Evolutionary conservation across 805 yeast species (phyloP), one percentile per base, ranked within the genome.

Genomic region (Candida pini): DNA sequence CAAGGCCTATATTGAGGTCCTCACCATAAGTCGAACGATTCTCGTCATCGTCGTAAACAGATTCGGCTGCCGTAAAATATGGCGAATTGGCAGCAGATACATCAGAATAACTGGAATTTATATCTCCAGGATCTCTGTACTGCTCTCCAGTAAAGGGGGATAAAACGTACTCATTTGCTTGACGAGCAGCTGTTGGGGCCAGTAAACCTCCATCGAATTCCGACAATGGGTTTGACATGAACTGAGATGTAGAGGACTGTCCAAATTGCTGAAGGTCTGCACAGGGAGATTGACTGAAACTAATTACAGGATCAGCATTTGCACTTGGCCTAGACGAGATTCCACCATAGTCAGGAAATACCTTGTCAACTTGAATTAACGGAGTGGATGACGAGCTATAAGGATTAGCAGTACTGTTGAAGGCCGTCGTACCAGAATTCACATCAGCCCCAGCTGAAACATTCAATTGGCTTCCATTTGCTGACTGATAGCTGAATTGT

Each of bases 71-170:
- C 4, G 58, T 48, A 9, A 48, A 31, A 25, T 47, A 53, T 9
- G 60, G 59, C 3, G 56, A 49, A 17, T 44, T 46, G 4, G 50
- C 30, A 9, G 42, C 44, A 2, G 60, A 50, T 7, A 45, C n/a
- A 22, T 52, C 58, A 6, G 56, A 47, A 2, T 38, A 31, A 25
- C 34, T 34, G 1, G 44, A 36, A 9, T 39, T 29, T 3, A 37
- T 26, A 12, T 40, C 44, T 32, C 51, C 38, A 4, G 33, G 33
- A 7, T 41, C 42, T 17, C 34, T 41, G 33, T 41, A 45, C 26
- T 38, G 48, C 9, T 40, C 49, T 9, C 43, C 49, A 9, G 28
- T 13, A n/a, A 32, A 38, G 4, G 45, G 37, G n/a, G 31, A 34
- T n/a, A 37, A 27, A 12, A 48, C 20, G n/a, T 35, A 36, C 14